Evolutionary conservation across 768 basidiomycete genomes (phyloP), one percentile per base, ranked within the genome.

Genomic region (Collybiopsis luxurians): DNA sequence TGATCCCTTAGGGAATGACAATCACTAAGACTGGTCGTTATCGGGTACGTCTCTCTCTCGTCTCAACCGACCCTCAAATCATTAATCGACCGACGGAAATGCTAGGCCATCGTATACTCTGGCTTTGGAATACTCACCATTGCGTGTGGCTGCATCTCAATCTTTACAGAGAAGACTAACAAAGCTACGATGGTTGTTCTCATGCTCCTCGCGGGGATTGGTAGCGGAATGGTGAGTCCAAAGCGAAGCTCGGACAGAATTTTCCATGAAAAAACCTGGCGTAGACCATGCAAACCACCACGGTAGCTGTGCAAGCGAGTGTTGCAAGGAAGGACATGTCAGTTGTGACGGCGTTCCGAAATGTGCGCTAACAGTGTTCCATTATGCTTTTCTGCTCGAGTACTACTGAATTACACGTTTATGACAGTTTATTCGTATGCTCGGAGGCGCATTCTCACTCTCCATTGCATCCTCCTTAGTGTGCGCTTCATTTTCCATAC

Each of bases 261-360:
- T n/a, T n/a, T n/a, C n/a, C n/a, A n/a, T n/a, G n/a, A n/a, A n/a
- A n/a, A n/a, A n/a, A n/a, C 60, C 62, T 10, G 66, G 69, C 7
- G n/a, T 49, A 84, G 80, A 84, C 81, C 0, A 62, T 81, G 13
- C 81, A 82, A 65, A 87, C 85, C 0, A 87, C 85, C 0, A 89
- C 86, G 0, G 82, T 89, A 6, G 86, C 86, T 0, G 85, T 82
- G 6, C 90, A 92, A 65, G 87, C 88, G 0, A 84, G 86, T 24
- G 89, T 91, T 0, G 69, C 81, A 0, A 71, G 89, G 38, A 75
- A 75, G 39, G 89, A 92, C 59, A 89, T 91, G 87, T 85, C 86
- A 1, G 85, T 88, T 9, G 87, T 90, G 0, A 90, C 89, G 0
- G 84, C 83, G 0, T 79, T 84, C 55, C 76, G 85, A 48, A 87